Evolutionary conservation across 2,329 filamentous ascomycete species (phyloP), one percentile per base, ranked within the genome.

Genomic region (Cryphonectria radicalis): DNA sequence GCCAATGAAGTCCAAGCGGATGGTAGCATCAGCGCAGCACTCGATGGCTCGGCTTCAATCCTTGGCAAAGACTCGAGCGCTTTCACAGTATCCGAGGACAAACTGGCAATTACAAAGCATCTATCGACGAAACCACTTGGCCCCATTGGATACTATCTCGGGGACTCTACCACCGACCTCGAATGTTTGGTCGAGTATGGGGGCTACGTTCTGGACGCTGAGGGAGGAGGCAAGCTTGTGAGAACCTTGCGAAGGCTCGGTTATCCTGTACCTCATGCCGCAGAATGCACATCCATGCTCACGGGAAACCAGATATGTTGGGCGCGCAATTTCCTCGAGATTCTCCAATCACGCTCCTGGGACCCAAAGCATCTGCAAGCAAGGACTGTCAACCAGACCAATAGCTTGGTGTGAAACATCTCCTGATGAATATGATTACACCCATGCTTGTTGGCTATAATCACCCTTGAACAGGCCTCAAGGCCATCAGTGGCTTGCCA

Each of bases 131-230:
- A 78, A 8, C 74, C 83, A 60, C 71, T 75, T 43, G 72, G 63
- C 43, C 73, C 76, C 5, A 73, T 70, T 1, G 35, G 35, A 42
- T 76, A 87, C n/a, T 90, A 89, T 78, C 84, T 89, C 76, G 88
- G 88, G 10, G 88, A 90, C 76, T 88, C 87, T 40, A 82, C 82
- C 1, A 89, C 87, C 1, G 88, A 90, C 76, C 77, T 89, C 70
- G 83, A 85, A 75, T 89, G 87, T 71, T 77, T 90, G 53, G 74
- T 88, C 4, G 76, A 77, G 32, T 78, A 77, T 1, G 78, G 79
- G 7, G 88, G 87, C 4, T 78, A 89, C 32, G 82, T 86, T 59
- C 81, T 90, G 55, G 81, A 84, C 1, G 76, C 83, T 53, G 75
- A 79, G 22, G 79, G 79, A 46, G 73, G 71, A 64, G 77, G 76